phyloP scores from a whole-genome alignment of 495 filamentous ascomycete genomes.

The Penicillium ucsense region DNA sequence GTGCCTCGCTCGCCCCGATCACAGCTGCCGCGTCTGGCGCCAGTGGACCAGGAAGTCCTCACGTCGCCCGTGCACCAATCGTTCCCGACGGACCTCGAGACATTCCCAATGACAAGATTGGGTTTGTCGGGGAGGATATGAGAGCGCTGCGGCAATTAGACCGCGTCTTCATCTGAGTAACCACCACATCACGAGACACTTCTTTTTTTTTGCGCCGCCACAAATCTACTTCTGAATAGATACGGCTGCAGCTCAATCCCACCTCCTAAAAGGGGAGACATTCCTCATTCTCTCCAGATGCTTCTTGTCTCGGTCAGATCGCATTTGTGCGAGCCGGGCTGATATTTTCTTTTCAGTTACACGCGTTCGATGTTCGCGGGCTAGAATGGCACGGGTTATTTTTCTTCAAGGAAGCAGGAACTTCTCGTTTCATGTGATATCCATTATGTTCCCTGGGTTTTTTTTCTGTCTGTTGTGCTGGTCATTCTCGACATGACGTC shows the following conservation, averaged over 20 bases:
- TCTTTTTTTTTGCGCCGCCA: not conserved
- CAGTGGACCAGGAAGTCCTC: slow-evolving; percentile 7
- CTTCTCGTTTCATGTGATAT: slow-evolving; percentile 10
- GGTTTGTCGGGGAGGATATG: slow-evolving; percentile 54
- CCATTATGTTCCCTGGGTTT: slow-evolving; percentile 9
- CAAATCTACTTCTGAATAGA: not conserved
- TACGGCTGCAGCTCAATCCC: not conserved
- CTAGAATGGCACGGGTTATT: not conserved
- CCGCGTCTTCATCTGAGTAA: slow-evolving; percentile 31
- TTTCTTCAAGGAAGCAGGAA: slow-evolving; percentile 2
- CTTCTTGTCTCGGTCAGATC: not conserved
- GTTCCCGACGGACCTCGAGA: slow-evolving; percentile 45
- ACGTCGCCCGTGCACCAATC: slow-evolving; percentile 3
- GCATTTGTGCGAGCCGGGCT: not conserved
- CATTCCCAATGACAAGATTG: slow-evolving; percentile 55
- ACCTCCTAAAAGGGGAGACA: not conserved
- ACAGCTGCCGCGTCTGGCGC: slow-evolving; percentile 20
- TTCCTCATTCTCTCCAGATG: not conserved
- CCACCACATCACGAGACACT: not conserved
- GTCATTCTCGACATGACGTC: slow-evolving; percentile 6
- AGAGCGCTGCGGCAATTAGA: slow-evolving; percentile 58
- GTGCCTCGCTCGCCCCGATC: slow-evolving; percentile 31
- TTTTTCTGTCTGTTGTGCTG: not conserved
- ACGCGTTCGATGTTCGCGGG: not conserved
- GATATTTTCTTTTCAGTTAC: not conserved